phyloP scores from a whole-genome alignment of 2,329 filamentous ascomycete genomes.

The Clarireedia homoeocarpa region DNA sequence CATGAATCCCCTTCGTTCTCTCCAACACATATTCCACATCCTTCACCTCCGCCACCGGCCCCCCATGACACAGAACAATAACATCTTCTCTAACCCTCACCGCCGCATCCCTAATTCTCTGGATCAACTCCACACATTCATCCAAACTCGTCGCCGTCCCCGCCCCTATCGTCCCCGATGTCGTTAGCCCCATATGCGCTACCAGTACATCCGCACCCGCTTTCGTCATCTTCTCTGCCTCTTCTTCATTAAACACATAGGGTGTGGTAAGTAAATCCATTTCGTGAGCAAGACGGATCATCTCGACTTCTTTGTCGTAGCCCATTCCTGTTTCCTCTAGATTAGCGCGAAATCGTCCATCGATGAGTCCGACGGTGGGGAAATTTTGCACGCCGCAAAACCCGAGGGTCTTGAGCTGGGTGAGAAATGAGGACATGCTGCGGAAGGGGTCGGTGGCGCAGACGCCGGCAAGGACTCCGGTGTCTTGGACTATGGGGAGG shows the following conservation, averaged over 20 bases:
- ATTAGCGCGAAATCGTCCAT: conserved; percentile 58
- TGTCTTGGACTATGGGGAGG: conserved; percentile 53
- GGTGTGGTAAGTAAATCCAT: conserved; percentile 59
- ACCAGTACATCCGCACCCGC: conserved; percentile 62
- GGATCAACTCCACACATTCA: conserved; percentile 53
- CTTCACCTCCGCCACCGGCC: conserved; percentile 55
- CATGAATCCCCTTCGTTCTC: conserved; percentile 56
- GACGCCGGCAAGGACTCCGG: conserved; percentile 62
- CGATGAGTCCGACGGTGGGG: conserved; percentile 63
- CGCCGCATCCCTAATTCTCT: conserved; percentile 56
- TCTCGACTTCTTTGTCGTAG: conserved; percentile 57
- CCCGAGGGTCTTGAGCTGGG: conserved; percentile 51
- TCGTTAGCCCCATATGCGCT: conserved; percentile 62
- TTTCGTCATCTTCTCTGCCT: conserved; percentile 52
- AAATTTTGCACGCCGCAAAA: conserved; percentile 69
- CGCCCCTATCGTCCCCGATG: conserved; percentile 56
- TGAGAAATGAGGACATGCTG: conserved; percentile 51
- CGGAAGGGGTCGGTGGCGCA: conserved; percentile 65
- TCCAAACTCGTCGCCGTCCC: conserved; percentile 53
- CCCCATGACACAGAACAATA: conserved; percentile 63
- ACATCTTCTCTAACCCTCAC: conserved; percentile 47
- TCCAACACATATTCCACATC: conserved; percentile 57
- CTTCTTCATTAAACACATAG: conserved; percentile 58
- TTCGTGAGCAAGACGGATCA: conserved; percentile 51
- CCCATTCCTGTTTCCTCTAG: conserved; percentile 68